Evolutionary conservation across 768 basidiomycete species (phyloP).

Genomic region (Phylloporus arenicola): DNA sequence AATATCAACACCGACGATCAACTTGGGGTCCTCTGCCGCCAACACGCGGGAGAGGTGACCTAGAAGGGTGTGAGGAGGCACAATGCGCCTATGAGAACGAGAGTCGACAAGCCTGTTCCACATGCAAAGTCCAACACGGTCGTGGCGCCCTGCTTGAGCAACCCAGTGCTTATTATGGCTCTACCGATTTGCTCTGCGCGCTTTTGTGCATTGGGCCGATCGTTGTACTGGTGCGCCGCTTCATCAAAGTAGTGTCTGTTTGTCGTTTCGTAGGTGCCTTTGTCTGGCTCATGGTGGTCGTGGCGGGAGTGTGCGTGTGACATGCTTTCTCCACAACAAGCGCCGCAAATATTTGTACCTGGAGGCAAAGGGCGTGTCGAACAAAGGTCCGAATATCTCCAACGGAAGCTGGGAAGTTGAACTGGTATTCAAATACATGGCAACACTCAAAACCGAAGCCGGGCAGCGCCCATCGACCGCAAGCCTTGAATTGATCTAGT

Average conservation of each 20-base stretch:
- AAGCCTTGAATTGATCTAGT: too few species aligned
- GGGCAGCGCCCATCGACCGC: too few species aligned
- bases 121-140: conserved; percentile 71
- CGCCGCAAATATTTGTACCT: background rate
- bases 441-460: too few species aligned
- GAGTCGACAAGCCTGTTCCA: conserved; percentile 43
- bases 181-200: conserved; percentile 19
- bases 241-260: conserved; percentile 26
- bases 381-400: background rate
- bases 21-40: conserved; percentile 52
- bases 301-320: background rate
- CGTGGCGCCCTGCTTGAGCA: conserved; percentile 53
- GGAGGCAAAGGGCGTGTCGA: background rate
- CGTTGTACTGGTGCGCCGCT: conserved; percentile 22
- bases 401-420: too few species aligned
- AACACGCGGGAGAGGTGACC: conserved; percentile 62
- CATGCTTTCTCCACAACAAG: background rate
- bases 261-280: conserved; percentile 17
- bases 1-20: conserved; percentile 71
- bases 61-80: conserved; percentile 19
- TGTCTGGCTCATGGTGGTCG: background rate
- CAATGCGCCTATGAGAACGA: background rate
- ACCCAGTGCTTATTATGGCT: conserved; percentile 33
- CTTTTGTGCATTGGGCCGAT: conserved; percentile 14
- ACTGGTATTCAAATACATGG: too few species aligned